Conservation (phyloP, 768 basidiomycete genomes). For the Mrakia blollopis region DNA sequence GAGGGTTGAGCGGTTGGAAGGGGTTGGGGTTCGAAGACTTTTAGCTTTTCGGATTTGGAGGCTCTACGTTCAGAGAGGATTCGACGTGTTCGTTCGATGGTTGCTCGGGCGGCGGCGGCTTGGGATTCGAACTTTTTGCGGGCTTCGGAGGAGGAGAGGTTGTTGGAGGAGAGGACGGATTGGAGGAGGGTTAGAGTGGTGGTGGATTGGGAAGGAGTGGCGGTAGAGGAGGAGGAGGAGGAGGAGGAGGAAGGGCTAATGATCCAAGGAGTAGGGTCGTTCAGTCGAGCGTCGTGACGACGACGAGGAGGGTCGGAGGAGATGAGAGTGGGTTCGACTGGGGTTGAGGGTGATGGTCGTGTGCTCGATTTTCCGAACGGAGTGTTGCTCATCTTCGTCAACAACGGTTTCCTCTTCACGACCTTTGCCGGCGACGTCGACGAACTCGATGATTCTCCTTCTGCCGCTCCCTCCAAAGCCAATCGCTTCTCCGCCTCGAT, state of each 20-base stretch:
- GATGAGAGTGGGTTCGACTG: not conserved
- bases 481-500: not conserved
- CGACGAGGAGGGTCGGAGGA: not conserved
- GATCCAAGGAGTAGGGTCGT: not conserved
- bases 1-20: not conserved
- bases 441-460: not conserved
- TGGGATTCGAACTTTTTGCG: not conserved
- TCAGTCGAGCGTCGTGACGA: not conserved
- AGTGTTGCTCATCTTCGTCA: no score
- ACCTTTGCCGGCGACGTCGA: not conserved
- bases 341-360: not conserved
- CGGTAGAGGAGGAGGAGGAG: not conserved
- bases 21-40: not conserved
- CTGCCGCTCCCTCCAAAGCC: not conserved
- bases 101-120: not conserved
- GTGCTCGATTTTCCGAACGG: not conserved
- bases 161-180: not conserved
- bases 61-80: not conserved
- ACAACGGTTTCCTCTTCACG: no score
- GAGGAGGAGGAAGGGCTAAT: not conserved
- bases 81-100: not conserved
- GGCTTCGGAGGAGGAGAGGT: not conserved
- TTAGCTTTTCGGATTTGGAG: not conserved
- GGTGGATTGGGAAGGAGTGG: not conserved
- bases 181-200: not conserved